Evolutionary conservation across 148 eudicot genomes (phyloP).

Genomic region (Chenopodium quinoa): DNA sequence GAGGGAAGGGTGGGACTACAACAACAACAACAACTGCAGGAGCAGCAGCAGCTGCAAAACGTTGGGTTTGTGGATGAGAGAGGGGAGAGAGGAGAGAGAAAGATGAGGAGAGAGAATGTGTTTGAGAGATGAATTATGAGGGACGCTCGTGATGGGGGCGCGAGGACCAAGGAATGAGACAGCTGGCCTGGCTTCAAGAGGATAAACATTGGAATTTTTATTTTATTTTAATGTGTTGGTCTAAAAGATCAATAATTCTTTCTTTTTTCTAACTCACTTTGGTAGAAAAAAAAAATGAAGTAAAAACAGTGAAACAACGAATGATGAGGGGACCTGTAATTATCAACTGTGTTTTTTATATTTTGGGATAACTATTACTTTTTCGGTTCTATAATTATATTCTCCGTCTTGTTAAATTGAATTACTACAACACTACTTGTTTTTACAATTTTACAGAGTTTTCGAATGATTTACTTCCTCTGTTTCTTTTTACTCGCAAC

Average conservation of each 20-base stretch:
- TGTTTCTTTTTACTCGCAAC: too few species aligned
- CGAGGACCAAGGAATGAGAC: slow-evolving; percentile 30
- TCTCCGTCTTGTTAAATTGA: too few species aligned
- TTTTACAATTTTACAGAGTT: too few species aligned
- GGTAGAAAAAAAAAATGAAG: too few species aligned
- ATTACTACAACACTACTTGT: too few species aligned
- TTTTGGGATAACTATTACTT: neutral
- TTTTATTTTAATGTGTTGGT: neutral
- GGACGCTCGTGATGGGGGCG: slow-evolving; percentile 36
- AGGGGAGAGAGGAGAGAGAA: neutral
- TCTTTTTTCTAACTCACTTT: too few species aligned
- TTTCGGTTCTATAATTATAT: too few species aligned
- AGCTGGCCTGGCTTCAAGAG: slow-evolving; percentile 28
- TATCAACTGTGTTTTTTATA: neutral
- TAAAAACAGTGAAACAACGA: neutral
- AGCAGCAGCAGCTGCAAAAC: slow-evolving; percentile 9
- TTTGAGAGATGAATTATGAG: slow-evolving; percentile 22
- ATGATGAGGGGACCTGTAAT: neutral
- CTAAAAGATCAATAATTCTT: neutral
- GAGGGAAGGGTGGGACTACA: too few species aligned
- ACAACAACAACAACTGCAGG: too few species aligned
- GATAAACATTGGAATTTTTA: slow-evolving; percentile 18
- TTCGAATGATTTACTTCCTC: too few species aligned
- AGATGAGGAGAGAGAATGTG: neutral
- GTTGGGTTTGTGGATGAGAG: slow-evolving; percentile 19